Evolutionary conservation across 768 basidiomycete species (phyloP), one percentile per base, ranked within the genome.

Genomic region (Tylopilus balloui): DNA sequence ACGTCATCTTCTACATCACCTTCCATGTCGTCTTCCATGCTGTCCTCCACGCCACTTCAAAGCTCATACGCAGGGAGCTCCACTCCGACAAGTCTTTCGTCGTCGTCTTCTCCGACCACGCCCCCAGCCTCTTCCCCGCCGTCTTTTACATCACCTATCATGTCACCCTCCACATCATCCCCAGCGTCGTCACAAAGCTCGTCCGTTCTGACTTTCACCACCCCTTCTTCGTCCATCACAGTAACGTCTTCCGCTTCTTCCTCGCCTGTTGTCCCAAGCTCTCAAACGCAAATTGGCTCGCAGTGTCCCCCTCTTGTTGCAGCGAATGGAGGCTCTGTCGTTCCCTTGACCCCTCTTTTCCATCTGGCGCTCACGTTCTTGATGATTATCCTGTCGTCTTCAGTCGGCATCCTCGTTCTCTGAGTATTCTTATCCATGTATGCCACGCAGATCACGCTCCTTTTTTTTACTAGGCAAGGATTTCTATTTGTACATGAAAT

Each of bases 321-420:
- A 5, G 39, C 28, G 42, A 61, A 49, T 4, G 36, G 42, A 10
- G 56, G 54, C 21, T 48, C 47, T 24, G 47, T 45, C 37, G 52
- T 57, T 7, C 21, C 39, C 11, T 27, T 17, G 14, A 24, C 54
- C 8, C 42, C 58, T 14, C 55, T 56, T 29, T 19, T 56, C n/a
- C 44, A 55, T 37, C 5, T 64, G n/a, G 28, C 59, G 17, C 29
- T 63, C 45, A 52, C 60, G 45, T 29, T 64, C 45, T 64, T 63
- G 52, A 62, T 57, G 43, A 45, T 67, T 29, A 43, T 62, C 25
- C 15, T 62, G 15, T 59, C 61, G 6, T 64, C 64, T 13, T 57
- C 56, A 3, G 24, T 67, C 35, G 64, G 68, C 2, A 48, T 59
- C 23, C 31, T 65, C 23, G 32, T 67, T 15, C 45, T 66, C 28